Percentiles rank a stretch among this genome's conserved stretches.
phyloP scores from a whole-genome alignment of 768 basidiomycete species.

The Cystoderma amianthinum region DNA sequence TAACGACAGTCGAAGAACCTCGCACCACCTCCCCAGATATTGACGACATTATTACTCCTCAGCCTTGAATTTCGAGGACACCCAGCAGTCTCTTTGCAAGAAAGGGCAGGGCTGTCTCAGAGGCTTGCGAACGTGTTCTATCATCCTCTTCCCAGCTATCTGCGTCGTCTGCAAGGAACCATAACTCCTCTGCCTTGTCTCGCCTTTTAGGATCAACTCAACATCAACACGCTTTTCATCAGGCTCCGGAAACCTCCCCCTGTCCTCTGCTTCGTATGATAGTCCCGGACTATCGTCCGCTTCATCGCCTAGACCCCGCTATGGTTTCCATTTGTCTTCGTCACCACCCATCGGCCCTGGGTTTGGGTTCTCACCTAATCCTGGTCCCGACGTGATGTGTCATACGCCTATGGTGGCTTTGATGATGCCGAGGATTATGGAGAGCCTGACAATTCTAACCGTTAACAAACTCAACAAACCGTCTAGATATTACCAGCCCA shows the following conservation, averaged over 20 bases:
- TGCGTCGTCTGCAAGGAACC: neutral
- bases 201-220: neutral
- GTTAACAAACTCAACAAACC: too few species aligned
- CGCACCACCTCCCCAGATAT: neutral
- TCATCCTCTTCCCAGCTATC: neutral
- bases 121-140: neutral
- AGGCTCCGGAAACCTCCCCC: neutral
- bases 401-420: neutral
- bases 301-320: too few species aligned
- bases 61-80: constrained; percentile 17
- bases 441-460: neutral
- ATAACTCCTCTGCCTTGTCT: neutral
- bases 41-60: constrained; percentile 13
- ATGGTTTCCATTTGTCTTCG: too few species aligned
- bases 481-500: too few species aligned
- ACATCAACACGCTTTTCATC: neutral
- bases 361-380: too few species aligned
- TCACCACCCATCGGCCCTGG: too few species aligned
- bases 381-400: neutral
- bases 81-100: too few species aligned
- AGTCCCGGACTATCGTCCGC: neutral
- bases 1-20: neutral
- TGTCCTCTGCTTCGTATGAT: neutral
- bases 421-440: neutral
- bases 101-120: neutral